A percentile compares a stretch with the other conserved stretches of the same genome.
These are phyloP conservation scores for Spathaspora gorwiae DNA, from an alignment of 805 yeast genomes.

Conservation along the genomic window DNA sequence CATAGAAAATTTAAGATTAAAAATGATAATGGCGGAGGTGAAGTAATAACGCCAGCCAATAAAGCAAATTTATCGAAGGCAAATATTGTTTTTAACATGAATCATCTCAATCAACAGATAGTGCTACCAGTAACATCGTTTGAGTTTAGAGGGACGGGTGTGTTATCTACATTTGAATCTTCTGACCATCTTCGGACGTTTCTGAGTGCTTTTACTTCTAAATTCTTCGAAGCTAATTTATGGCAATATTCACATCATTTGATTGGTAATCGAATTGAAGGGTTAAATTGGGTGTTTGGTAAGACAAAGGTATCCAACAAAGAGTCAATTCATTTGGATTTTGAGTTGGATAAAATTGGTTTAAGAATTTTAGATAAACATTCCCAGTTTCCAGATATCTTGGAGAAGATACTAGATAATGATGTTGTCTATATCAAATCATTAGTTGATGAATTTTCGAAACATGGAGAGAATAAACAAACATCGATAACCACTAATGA, in stretches of 20 bases:
- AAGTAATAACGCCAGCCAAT: background rate
- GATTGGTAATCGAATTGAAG: constrained; percentile 1
- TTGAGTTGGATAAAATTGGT: constrained; percentile 2
- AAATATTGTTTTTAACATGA: background rate
- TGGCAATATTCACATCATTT: constrained; percentile 5
- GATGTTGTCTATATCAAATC: constrained; percentile 12
- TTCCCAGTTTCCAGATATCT: constrained; percentile 7
- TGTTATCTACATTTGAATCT: background rate
- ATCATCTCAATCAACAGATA: constrained; percentile 5
- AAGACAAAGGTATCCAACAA: background rate
- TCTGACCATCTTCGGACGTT: background rate
- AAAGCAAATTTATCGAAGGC: background rate
- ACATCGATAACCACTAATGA: background rate
- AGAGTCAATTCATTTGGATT: background rate
- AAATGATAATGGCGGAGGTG: background rate
- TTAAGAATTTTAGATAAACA: constrained; percentile 5
- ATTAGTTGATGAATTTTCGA: background rate
- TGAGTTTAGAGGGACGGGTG: constrained; percentile 1
- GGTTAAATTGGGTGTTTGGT: background rate
- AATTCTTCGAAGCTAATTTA: constrained; percentile 1
- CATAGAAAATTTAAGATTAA: background rate
- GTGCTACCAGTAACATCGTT: constrained; percentile 3
- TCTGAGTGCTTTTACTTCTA: constrained; percentile 1
- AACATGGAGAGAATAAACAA: background rate
- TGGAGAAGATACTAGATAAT: constrained; percentile 8